A percentile compares a stretch with the other conserved stretches of the same genome.
Evolutionary conservation across 2,329 filamentous ascomycete genomes (phyloP).

Genomic region (Colletotrichum sp.): DNA sequence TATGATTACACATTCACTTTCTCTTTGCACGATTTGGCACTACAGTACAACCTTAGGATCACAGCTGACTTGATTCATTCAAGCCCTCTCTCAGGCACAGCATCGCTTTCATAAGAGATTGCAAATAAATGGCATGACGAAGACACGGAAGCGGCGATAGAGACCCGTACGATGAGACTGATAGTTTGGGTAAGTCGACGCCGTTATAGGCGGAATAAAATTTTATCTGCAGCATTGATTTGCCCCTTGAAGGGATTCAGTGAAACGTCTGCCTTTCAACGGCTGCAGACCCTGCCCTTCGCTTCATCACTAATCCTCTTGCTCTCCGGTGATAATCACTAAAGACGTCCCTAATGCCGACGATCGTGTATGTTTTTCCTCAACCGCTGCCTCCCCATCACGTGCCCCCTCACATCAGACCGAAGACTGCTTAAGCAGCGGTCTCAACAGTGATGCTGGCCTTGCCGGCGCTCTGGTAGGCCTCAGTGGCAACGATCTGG

Average conservation of each 20-base stretch:
- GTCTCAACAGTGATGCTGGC: slow-evolving; percentile 48
- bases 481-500: slow-evolving; percentile 59
- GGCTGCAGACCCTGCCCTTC: not conserved
- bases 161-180: not conserved
- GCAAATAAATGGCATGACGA: not conserved
- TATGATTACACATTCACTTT: not conserved
- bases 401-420: not conserved
- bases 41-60: not conserved
- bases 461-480: slow-evolving; percentile 53
- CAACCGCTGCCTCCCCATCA: not conserved
- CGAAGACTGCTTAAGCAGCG: not conserved
- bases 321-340: not conserved
- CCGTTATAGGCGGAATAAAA: not conserved
- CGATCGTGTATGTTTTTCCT: not conserved
- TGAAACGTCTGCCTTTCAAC: not conserved
- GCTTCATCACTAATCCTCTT: not conserved
- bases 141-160: not conserved
- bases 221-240: not conserved
- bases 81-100: not conserved
- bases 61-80: not conserved
- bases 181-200: not conserved
- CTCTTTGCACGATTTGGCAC: not conserved
- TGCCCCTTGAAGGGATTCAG: not conserved
- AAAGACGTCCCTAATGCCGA: not conserved
- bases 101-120: not conserved